These are phyloP conservation scores for Amanita rubescens DNA, from an alignment of 768 basidiomycete genomes.

Conservation along the genomic window DNA sequence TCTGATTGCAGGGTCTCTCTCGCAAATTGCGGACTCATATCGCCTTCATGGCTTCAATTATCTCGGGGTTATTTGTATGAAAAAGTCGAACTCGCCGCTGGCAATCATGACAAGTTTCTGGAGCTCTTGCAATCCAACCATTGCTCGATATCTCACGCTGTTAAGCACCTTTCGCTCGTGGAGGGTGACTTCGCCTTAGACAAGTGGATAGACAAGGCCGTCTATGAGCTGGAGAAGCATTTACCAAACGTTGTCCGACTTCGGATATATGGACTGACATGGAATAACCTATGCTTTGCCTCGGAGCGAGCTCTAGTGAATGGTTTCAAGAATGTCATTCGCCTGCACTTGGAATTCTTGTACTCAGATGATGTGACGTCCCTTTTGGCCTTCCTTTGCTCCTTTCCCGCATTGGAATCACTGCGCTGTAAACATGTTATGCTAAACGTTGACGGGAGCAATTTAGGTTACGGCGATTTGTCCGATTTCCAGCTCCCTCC, in stretches of 20 bases:
- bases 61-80: neutral
- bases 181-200: neutral
- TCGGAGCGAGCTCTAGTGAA: neutral
- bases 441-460: neutral
- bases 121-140: neutral
- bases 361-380: neutral
- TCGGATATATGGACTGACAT: slow-evolving; percentile 1
- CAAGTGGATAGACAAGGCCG: neutral
- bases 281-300: neutral
- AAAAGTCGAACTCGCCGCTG: neutral
- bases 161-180: neutral
- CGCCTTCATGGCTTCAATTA: neutral
- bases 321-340: neutral
- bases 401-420: neutral
- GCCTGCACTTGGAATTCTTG: neutral
- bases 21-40: neutral
- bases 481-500: neutral
- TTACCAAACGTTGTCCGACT: neutral
- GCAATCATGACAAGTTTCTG: neutral
- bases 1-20: neutral
- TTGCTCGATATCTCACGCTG: neutral
- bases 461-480: neutral
- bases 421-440: neutral
- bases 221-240: neutral
- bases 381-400: neutral